Conservation (phyloP, 495 filamentous ascomycete species). For the Hyaloscypha hepaticicola region DNA sequence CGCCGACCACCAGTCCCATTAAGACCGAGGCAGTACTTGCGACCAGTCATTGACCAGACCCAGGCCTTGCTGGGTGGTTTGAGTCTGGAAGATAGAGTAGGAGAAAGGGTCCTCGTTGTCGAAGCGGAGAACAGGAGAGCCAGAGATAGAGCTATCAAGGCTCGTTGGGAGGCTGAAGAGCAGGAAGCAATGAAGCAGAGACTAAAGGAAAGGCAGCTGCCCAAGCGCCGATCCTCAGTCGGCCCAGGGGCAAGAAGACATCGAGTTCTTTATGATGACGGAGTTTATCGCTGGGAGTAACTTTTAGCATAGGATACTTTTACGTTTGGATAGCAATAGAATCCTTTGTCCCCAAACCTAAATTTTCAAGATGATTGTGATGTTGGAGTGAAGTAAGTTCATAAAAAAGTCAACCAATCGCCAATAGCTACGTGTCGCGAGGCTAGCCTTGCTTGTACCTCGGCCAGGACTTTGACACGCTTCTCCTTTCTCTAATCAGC, state of each 20-base stretch:
- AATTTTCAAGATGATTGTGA: neutral
- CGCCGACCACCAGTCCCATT: slow-evolving; percentile 24
- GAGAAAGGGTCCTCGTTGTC: slow-evolving; percentile 7
- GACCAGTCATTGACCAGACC: slow-evolving; percentile 21
- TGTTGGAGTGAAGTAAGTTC: neutral
- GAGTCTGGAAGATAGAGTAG: neutral
- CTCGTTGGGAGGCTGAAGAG: neutral
- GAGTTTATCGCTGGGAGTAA: slow-evolving; percentile 32
- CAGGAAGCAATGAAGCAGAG: slow-evolving; percentile 25
- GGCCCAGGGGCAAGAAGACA: slow-evolving; percentile 21
- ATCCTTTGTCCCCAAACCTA: neutral
- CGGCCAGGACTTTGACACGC: slow-evolving; percentile 58
- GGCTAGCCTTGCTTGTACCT: slow-evolving; percentile 24
- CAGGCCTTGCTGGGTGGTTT: slow-evolving; percentile 17
- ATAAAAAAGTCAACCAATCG: neutral
- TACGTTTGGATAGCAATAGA: neutral
- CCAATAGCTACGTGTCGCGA: neutral
- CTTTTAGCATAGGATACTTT: neutral
- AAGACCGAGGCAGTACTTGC: neutral
- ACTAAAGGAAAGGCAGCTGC: slow-evolving; percentile 31
- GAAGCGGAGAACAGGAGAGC: slow-evolving; percentile 16
- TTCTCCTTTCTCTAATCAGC: slow-evolving; percentile 56
- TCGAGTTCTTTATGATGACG: slow-evolving; percentile 32
- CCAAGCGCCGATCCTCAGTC: slow-evolving; percentile 19
- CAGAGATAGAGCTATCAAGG: slow-evolving; percentile 10